Evolutionary conservation across 768 basidiomycete genomes (phyloP), one percentile per base, ranked within the genome.

Genomic region (Boletus fagicola): DNA sequence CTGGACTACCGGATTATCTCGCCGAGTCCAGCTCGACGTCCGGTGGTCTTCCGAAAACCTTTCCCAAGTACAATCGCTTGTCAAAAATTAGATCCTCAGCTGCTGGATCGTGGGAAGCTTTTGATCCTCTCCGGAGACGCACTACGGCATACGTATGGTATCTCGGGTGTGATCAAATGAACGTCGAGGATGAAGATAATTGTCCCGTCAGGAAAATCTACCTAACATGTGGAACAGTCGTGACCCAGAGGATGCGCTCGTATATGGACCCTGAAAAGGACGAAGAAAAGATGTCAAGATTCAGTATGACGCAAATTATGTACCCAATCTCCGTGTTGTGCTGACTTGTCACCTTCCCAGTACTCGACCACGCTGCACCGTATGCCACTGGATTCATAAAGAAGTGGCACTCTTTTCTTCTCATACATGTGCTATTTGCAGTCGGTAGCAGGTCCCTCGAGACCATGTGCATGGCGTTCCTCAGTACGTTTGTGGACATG

Each of bases 1-100:
- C 61, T 0, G 67, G 66, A 31, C 7, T 67, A 1, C 67, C 66
- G n/a, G 61, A 65, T 43, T 65, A 20, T 28, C 51, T 67, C 3
- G 44, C 20, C 11, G 24, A n/a, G 22, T 67, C 66, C 22, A 60
- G 58, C 6, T 60, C 61, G 12, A 68, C 63, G 20, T 68, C 66
- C 4, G 56, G 66, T 51, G 52, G 62, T 12, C 9, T 35, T 9
- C 1, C 56, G 18, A 63, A 68, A n/a, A 15, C 12, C 4, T 62
- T 68, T 15, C 52, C 53, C 4, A 20, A 47, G 22, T 61, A 67
- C 33, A 53, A 54, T 15, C n/a, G 12, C 16, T 40, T 56, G 26
- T 38, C 45, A 10, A 22, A 24, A 5, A 40, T 44, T 2, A 47
- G 38, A 31, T 33, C 49, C 7, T 15, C 20, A 4, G n/a, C 5